A percentile compares a stretch with the other conserved stretches of the same genome.
Conservation (phyloP, 176 grass and related monocot species). For the Guadua angustifolia region DNA sequence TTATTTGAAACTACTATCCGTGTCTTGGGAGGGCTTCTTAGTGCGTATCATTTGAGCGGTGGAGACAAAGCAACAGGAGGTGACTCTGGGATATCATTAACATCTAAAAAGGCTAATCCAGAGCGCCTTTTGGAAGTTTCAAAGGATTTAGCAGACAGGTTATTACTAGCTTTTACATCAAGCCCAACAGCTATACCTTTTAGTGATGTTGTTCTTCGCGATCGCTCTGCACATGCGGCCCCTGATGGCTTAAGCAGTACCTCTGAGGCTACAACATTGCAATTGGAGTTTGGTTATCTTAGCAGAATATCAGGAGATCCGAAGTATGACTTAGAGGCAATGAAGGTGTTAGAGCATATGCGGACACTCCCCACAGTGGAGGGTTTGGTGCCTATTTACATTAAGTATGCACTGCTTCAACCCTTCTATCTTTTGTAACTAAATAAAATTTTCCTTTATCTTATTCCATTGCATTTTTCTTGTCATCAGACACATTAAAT, state of each 20-base stretch:
- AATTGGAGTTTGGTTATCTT: slow-evolving; percentile 95
- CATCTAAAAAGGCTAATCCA: slow-evolving; percentile 59
- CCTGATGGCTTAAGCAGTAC: slow-evolving; percentile 96
- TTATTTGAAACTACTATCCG: slow-evolving; percentile 98
- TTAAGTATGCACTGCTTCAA: slow-evolving; percentile 61
- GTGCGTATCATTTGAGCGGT: slow-evolving; percentile 90
- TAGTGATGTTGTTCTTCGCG: slow-evolving; percentile 90
- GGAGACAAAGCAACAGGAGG: slow-evolving; percentile 44
- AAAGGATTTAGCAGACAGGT: slow-evolving; percentile 79
- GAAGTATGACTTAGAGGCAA: slow-evolving; percentile 78
- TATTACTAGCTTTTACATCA: slow-evolving; percentile 82
- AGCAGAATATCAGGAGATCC: slow-evolving; percentile 87
- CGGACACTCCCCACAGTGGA: slow-evolving; percentile 84
- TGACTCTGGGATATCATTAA: slow-evolving; percentile 58
- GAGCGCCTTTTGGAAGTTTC: slow-evolving; percentile 75
- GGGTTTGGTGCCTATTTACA: slow-evolving; percentile 94
- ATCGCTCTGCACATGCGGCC: slow-evolving; percentile 74
- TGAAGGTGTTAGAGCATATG: slow-evolving; percentile 95
- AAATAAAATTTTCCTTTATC: slow-evolving; percentile 23
- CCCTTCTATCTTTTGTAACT: slow-evolving; percentile 20
- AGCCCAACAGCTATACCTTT: slow-evolving; percentile 93
- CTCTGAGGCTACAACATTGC: slow-evolving; percentile 86
- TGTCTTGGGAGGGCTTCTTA: slow-evolving; percentile 98
- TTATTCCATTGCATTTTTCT: slow-evolving; percentile 33
- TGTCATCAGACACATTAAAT: slow-evolving; percentile 26